These are phyloP conservation scores for Collybia sp. DNA, from an alignment of 768 basidiomycete genomes.

Conservation along the genomic window DNA sequence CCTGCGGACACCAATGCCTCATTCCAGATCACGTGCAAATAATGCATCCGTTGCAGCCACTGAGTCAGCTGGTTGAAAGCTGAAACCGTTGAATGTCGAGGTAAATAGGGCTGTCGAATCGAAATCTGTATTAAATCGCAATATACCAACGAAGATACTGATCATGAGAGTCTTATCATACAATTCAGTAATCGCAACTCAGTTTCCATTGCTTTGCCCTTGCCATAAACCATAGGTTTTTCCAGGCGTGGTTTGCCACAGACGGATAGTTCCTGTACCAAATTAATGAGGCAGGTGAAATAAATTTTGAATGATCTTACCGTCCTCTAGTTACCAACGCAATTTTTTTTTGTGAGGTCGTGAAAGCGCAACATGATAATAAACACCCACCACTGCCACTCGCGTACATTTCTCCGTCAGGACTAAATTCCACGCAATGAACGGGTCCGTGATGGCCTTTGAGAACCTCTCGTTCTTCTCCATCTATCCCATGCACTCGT, in stretches of 20 bases:
- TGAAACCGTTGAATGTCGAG: no score
- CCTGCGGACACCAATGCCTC: no score
- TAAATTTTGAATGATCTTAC: not conserved
- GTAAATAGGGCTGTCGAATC: not conserved
- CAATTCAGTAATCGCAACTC: conserved; percentile 20
- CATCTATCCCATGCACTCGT: conserved; percentile 85
- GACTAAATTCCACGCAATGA: conserved; percentile 89
- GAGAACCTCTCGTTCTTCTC: conserved; percentile 85
- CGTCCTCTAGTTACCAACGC: conserved; percentile 53
- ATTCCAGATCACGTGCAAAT: no score
- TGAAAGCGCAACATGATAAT: conserved; percentile 7
- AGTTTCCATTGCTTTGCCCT: conserved; percentile 46
- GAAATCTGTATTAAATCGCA: conserved; percentile 4
- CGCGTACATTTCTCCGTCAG: conserved; percentile 96
- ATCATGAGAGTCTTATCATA: conserved; percentile 11
- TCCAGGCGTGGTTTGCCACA: conserved; percentile 97
- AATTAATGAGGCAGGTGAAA: conserved; percentile 2
- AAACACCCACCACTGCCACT: conserved; percentile 84
- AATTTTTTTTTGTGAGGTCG: conserved; percentile 5
- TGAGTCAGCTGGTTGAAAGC: no score
- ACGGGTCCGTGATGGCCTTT: conserved; percentile 99
- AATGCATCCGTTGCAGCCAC: no score
- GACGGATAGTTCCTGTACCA: conserved; percentile 76
- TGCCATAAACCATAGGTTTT: conserved; percentile 93
- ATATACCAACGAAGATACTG: conserved; percentile 12